Conservation (phyloP, 2,329 filamentous ascomycete genomes). For the Coniella lustricola region DNA sequence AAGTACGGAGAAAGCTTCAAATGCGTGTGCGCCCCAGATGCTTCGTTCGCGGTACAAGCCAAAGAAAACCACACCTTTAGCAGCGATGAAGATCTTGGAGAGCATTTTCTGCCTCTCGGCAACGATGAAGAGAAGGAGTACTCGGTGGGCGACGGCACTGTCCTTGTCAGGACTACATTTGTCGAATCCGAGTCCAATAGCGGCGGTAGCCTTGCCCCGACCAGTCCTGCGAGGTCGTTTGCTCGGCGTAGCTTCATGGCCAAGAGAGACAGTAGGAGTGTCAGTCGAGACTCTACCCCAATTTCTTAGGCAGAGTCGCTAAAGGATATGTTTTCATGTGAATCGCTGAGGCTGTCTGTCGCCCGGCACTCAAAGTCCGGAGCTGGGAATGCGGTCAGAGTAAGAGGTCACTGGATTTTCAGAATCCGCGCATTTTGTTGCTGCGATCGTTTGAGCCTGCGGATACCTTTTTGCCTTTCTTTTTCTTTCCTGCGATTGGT, state of each 20-base stretch:
- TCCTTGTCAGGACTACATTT: constrained; percentile 71
- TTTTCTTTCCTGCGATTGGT: neutral
- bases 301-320: constrained; percentile 14
- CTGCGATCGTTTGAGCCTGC: neutral
- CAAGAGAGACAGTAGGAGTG: constrained; percentile 36
- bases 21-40: constrained; percentile 68
- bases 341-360: constrained; percentile 11
- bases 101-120: constrained; percentile 79
- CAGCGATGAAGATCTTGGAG: constrained; percentile 75
- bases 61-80: constrained; percentile 82
- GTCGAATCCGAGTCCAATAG: constrained; percentile 38
- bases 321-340: constrained; percentile 11
- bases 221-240: constrained; percentile 40
- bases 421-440: too few relatives aligned
- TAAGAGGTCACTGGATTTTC: neutral
- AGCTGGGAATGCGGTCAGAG: neutral
- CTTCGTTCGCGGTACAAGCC: constrained; percentile 78
- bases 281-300: constrained; percentile 37
- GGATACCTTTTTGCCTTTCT: neutral
- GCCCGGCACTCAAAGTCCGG: neutral
- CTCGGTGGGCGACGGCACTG: constrained; percentile 62
- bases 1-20: constrained; percentile 75
- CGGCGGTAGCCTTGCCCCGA: constrained; percentile 27
- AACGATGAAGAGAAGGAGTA: constrained; percentile 65
- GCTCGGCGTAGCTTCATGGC: constrained; percentile 46